Conservation (phyloP, 768 basidiomycete species). For the Lentinula lateritia region DNA sequence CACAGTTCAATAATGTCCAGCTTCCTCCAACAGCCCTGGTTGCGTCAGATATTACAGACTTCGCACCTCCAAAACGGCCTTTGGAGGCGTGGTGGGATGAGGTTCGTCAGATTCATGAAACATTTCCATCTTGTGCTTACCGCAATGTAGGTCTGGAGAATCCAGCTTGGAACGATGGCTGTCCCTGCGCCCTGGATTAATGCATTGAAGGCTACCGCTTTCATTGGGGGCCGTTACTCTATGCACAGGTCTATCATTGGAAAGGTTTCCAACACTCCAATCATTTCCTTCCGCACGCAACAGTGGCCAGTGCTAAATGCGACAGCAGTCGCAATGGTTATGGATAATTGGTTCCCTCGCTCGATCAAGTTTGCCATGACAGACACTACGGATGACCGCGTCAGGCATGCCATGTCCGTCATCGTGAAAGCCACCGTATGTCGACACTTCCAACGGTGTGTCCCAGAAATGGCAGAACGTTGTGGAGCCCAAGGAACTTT, state of each 20-base stretch:
- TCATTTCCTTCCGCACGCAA: slow-evolving; percentile 61
- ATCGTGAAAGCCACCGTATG: slow-evolving; percentile 51
- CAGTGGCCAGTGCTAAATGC: slow-evolving; percentile 55
- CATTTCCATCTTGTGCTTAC: background rate
- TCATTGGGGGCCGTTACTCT: slow-evolving; percentile 53
- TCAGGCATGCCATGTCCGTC: slow-evolving; percentile 52
- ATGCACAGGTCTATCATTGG: slow-evolving; percentile 48
- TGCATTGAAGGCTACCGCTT: slow-evolving; percentile 47
- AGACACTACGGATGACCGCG: slow-evolving; percentile 32
- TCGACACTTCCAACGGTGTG: slow-evolving; percentile 46
- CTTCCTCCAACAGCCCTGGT: slow-evolving; percentile 47
- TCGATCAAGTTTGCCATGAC: slow-evolving; percentile 32
- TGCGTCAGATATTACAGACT: slow-evolving; percentile 35
- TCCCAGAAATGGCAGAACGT: slow-evolving; percentile 52
- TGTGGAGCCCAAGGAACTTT: slow-evolving; percentile 66
- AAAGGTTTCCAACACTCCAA: slow-evolving; percentile 35
- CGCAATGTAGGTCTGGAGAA: slow-evolving; percentile 33
- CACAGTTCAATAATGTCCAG: slow-evolving; percentile 47
- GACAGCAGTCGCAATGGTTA: slow-evolving; percentile 44
- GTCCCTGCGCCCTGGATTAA: slow-evolving; percentile 46
- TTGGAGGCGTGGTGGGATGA: slow-evolving; percentile 52
- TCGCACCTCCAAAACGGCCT: slow-evolving; percentile 31
- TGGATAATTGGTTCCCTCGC: slow-evolving; percentile 41
- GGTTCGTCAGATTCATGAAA: slow-evolving; percentile 2
- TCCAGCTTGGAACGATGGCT: slow-evolving; percentile 48